These are phyloP conservation scores for Echeveria elegans DNA, from an alignment of 164 flowering plant genomes.

Conservation along the genomic window DNA sequence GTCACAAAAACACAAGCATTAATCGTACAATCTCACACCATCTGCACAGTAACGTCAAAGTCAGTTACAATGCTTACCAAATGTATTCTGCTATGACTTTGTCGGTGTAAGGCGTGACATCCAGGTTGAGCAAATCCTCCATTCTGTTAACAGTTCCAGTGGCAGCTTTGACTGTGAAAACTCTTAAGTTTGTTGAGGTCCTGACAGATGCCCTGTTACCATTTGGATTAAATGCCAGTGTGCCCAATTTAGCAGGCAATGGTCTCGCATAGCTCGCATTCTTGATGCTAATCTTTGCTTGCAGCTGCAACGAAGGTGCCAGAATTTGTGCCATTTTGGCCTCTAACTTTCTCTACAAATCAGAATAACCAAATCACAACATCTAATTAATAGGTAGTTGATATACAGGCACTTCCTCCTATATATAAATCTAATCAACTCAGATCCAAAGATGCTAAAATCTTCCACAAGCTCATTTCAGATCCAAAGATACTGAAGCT, in stretches of 20 bases:
- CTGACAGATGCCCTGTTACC: conserved; percentile 27
- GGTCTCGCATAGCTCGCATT: conserved; percentile 25
- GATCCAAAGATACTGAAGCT: no score
- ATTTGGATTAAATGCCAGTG: conserved; percentile 48
- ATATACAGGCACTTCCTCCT: no score
- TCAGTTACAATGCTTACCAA: conserved; percentile 30
- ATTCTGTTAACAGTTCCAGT: conserved; percentile 58
- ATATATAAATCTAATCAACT: no score
- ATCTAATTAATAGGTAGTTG: no score
- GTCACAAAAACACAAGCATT: conserved; percentile 13
- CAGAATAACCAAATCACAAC: no score
- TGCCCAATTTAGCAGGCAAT: conserved; percentile 46
- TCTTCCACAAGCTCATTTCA: no score
- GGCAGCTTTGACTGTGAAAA: conserved; percentile 41
- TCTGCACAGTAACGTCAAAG: not conserved
- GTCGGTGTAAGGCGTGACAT: conserved; percentile 70
- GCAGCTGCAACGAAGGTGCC: conserved; percentile 78
- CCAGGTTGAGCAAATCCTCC: conserved; percentile 74
- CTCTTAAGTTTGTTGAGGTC: conserved; percentile 48
- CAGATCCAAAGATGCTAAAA: no score
- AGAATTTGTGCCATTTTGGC: conserved; percentile 26
- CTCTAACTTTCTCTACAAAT: no score
- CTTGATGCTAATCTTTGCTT: conserved; percentile 40
- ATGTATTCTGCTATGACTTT: conserved; percentile 93
- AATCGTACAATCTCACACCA: not conserved